These are phyloP conservation scores for Elsinoe fawcettii DNA, from an alignment of 2,329 filamentous ascomycete species.

Conservation along the genomic window DNA sequence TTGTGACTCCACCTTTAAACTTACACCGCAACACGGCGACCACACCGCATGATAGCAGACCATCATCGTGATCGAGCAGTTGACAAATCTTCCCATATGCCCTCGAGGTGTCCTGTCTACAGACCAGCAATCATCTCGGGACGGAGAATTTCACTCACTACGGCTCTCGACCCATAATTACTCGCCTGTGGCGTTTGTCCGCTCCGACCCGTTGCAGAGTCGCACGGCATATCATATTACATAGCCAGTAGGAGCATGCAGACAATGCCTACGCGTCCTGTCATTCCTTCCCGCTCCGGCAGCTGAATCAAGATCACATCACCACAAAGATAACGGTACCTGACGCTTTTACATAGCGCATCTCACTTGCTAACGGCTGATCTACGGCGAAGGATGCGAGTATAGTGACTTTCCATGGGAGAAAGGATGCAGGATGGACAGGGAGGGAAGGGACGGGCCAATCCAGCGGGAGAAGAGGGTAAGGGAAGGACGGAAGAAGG, in stretches of 20 bases:
- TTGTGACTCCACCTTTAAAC: not conserved
- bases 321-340: not conserved
- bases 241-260: not conserved
- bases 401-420: not conserved
- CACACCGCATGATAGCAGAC: not conserved
- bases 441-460: not conserved
- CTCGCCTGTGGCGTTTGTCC: constrained; percentile 1
- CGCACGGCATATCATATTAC: not conserved
- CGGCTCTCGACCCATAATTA: not conserved
- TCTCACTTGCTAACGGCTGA: constrained; percentile 5
- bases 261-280: not conserved
- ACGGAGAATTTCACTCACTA: not conserved
- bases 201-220: constrained; percentile 1
- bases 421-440: not conserved
- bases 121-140: too few species aligned
- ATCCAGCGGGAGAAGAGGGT: not conserved
- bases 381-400: not conserved
- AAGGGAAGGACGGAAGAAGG: not conserved
- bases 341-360: not conserved
- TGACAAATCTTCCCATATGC: not conserved
- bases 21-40: not conserved
- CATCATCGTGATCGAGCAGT: not conserved
- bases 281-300: not conserved
- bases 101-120: not conserved
- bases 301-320: constrained; percentile 2